phyloP scores from a whole-genome alignment of 345 rosid genomes.

The Cardamine resedifolia region DNA sequence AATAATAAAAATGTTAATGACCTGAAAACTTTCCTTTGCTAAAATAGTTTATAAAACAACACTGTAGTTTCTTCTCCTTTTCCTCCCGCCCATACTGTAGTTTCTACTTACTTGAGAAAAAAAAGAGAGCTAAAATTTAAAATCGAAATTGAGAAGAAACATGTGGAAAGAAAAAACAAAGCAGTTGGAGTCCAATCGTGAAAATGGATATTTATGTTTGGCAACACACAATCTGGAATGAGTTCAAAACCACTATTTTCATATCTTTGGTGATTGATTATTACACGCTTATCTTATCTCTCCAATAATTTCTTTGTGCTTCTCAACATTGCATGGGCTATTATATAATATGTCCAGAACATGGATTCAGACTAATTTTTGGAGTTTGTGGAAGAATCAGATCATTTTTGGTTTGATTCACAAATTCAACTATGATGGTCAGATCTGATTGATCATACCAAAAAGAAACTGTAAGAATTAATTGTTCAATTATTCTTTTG shows the following conservation, averaged over 20 bases:
- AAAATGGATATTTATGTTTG: constrained; percentile 13
- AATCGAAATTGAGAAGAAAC: background rate
- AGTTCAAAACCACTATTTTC: constrained; percentile 24
- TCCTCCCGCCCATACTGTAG: background rate
- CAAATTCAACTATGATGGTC: background rate
- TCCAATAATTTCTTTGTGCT: background rate
- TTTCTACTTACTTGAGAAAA: no score
- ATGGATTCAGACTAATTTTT: background rate
- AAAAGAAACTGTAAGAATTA: background rate
- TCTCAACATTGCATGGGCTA: background rate
- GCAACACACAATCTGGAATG: constrained; percentile 6
- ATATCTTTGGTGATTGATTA: constrained; percentile 25
- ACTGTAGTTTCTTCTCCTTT: background rate
- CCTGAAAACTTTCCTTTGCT: background rate
- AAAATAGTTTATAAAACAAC: background rate
- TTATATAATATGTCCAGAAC: background rate
- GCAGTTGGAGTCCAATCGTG: background rate
- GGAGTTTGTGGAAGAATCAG: no score
- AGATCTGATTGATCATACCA: no score
- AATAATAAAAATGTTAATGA: background rate
- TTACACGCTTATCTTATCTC: background rate
- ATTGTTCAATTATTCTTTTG: no score
- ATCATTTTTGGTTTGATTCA: no score
- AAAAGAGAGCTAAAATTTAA: background rate
- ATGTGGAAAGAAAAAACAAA: constrained; percentile 12